A percentile compares a stretch with the other conserved stretches of the same genome.
Evolutionary conservation across 2,329 filamentous ascomycete species (phyloP).

Genomic region (Monilinia aucupariae): DNA sequence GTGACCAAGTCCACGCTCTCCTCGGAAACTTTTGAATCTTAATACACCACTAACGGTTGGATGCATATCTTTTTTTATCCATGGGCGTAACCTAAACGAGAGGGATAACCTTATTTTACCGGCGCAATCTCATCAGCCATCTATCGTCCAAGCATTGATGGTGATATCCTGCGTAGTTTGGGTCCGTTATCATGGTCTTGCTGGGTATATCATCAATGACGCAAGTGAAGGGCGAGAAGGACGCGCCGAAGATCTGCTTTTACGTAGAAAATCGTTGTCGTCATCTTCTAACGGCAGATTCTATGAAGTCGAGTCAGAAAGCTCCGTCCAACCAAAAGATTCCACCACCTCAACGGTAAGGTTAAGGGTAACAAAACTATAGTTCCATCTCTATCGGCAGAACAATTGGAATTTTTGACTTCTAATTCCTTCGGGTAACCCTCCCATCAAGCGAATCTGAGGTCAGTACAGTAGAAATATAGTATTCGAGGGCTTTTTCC

Average conservation of each 20-base stretch:
- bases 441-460: not conserved
- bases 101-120: not conserved
- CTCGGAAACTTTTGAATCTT: not conserved
- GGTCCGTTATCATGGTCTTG: not conserved
- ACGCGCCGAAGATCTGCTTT: not conserved
- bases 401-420: not conserved
- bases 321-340: no score
- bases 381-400: no score
- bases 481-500: not conserved
- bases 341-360: not conserved
- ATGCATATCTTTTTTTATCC: not conserved
- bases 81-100: not conserved
- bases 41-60: not conserved
- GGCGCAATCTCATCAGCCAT: not conserved
- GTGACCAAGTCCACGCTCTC: not conserved
- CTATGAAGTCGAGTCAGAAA: not conserved
- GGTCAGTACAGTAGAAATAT: not conserved
- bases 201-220: not conserved
- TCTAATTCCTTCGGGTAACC: not conserved
- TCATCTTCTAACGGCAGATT: no score
- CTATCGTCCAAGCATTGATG: not conserved
- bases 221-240: not conserved
- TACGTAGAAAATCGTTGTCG: not conserved
- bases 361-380: no score
- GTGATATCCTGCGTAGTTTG: not conserved